Percentiles rank a stretch among this genome's conserved stretches.
Conservation (phyloP, 805 yeast genomes). For the Yarrowia sp. region DNA sequence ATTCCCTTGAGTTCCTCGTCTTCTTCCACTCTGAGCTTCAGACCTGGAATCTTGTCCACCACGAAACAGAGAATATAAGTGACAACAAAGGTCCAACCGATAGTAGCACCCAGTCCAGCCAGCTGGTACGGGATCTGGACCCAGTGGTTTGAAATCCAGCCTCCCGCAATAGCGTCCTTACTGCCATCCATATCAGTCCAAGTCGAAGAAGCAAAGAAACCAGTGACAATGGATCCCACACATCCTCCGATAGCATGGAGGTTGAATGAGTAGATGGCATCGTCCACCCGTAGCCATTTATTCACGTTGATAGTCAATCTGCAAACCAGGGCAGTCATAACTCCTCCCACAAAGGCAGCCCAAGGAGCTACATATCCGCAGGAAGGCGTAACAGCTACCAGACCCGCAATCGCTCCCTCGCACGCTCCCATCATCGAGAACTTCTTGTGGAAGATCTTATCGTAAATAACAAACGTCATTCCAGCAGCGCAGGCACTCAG, state of each 20-base stretch:
- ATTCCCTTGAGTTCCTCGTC: conserved; percentile 91
- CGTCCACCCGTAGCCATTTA: conserved; percentile 76
- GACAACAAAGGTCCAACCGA: conserved; percentile 75
- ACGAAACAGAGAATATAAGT: conserved; percentile 70
- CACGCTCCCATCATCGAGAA: conserved; percentile 96
- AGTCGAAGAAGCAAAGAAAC: conserved; percentile 69
- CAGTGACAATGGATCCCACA: conserved; percentile 82
- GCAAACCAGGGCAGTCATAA: conserved; percentile 20
- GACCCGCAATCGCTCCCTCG: conserved; percentile 91
- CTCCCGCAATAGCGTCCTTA: conserved; percentile 57
- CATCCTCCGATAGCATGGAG: conserved; percentile 91
- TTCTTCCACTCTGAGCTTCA: conserved; percentile 79
- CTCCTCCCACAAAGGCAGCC: conserved; percentile 13
- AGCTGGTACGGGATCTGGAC: conserved; percentile 87
- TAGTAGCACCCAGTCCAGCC: conserved; percentile 75
- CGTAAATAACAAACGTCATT: conserved; percentile 55
- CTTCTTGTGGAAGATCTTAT: conserved; percentile 67
- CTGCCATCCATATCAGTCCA: conserved; percentile 27
- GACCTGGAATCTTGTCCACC: conserved; percentile 79
- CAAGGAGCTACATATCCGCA: conserved; percentile 93
- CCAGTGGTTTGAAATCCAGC: conserved; percentile 86
- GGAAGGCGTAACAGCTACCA: conserved; percentile 95
- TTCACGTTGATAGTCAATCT: conserved; percentile 17
- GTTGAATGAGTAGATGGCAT: conserved; percentile 93
- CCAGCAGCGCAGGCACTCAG: conserved; percentile 60